These are phyloP conservation scores for Aspergillus pseudoterreus DNA, from an alignment of 2,329 filamentous ascomycete genomes.

Conservation along the genomic window DNA sequence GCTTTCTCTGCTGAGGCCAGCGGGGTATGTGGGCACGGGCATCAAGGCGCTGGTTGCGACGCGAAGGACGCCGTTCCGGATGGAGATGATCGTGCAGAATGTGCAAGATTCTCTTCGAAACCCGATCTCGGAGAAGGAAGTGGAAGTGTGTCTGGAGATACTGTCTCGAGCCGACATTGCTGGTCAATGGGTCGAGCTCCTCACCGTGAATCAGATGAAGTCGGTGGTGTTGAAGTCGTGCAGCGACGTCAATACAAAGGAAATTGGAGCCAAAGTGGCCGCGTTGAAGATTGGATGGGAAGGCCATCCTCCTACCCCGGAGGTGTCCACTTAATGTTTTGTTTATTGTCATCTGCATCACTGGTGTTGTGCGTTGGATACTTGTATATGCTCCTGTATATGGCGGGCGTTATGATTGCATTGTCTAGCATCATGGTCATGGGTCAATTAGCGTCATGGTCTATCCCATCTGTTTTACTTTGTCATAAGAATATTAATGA, in stretches of 20 bases:
- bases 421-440: slow-evolving; percentile 13
- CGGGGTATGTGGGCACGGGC: slow-evolving; percentile 29
- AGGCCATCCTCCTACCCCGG: slow-evolving; percentile 14
- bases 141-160: slow-evolving; percentile 46
- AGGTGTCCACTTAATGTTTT: slow-evolving; percentile 7
- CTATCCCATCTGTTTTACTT: background rate
- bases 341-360: slow-evolving; percentile 9
- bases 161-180: slow-evolving; percentile 46
- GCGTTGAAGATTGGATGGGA: slow-evolving; percentile 26
- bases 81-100: slow-evolving; percentile 61
- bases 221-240: slow-evolving; percentile 46
- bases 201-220: slow-evolving; percentile 43
- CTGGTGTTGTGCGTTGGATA: slow-evolving; percentile 12
- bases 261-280: slow-evolving; percentile 31
- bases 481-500: no score
- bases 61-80: slow-evolving; percentile 61
- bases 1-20: slow-evolving; percentile 57
- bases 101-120: slow-evolving; percentile 62
- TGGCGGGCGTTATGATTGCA: slow-evolving; percentile 21
- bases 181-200: slow-evolving; percentile 48
- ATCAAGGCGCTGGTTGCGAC: slow-evolving; percentile 29
- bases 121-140: slow-evolving; percentile 48
- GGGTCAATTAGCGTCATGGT: background rate
- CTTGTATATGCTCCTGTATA: slow-evolving; percentile 16
- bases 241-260: slow-evolving; percentile 31